Base-by-base conservation (phyloP, 805 yeast species). In the Kluyveromyces siamensis region DNA sequence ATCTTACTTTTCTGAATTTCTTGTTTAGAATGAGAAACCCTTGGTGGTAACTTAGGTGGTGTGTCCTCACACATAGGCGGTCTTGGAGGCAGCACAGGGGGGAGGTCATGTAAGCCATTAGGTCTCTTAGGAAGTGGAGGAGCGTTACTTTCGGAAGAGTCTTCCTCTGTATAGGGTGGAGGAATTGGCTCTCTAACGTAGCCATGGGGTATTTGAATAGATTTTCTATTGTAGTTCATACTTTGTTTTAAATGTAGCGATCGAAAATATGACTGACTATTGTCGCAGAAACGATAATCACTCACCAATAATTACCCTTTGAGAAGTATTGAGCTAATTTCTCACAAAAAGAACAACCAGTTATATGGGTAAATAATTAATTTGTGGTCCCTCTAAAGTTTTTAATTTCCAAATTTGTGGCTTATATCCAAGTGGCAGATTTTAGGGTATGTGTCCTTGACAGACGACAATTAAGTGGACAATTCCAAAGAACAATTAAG, bases 121-220 rank as follows among this genome's bases (percentile, higher is more conserved):
- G 41, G 47, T 45, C 48, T 39, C 25, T 36, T 27, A 27, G 50
- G 48, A 27, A 37, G n/a, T 33, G 48, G 54, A 47, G 50, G 58
- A 48, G 52, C 50, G 52, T 27, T 48, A 36, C 10, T 48, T 41
- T 9, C 54, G 47, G 21, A 40, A 46, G 50, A 50, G 33, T 41
- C 35, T 44, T 10, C 21, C 19, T 33, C 40, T 10, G 33, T 30
- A 39, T 40, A 48, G 13, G 48, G 40, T 19, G 41, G 44, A 27
- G 51, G 45, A 27, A 39, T 16, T 18, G 50, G 40, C 16, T 19
- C 36, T 33, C 48, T 35, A 2, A 14, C 27, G 17, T 33, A 18
- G 11, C 37, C 46, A 16, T 25, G 50, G 10, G 69, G 70, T 17
- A 61, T 18, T 2, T 67, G 66, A 60, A 61, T 59, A 18, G 58